phyloP scores from a whole-genome alignment of 1,139 yeast genomes.

The Magnusiomyces sp. region DNA sequence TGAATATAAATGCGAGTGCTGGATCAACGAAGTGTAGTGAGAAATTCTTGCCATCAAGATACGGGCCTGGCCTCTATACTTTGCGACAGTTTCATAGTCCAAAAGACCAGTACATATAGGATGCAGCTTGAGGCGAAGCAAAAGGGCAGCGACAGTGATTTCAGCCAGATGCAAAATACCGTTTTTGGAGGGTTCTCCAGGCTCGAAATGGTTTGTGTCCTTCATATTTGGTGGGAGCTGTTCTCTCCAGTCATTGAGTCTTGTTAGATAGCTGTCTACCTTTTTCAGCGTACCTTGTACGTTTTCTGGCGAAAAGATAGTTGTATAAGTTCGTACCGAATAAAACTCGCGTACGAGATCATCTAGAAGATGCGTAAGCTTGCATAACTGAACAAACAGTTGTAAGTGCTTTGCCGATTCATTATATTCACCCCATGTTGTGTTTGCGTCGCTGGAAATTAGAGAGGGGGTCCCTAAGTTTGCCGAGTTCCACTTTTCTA shows the following conservation, averaged over 20 bases:
- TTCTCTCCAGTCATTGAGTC: slow-evolving; percentile 26
- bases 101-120: slow-evolving; percentile 20
- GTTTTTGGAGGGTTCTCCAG: slow-evolving; percentile 12
- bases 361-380: slow-evolving; percentile 28
- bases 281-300: slow-evolving; percentile 1
- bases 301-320: slow-evolving; percentile 10
- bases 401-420: slow-evolving; percentile 26
- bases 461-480: slow-evolving; percentile 30
- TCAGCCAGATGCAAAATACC: slow-evolving; percentile 30
- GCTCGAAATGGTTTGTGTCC: slow-evolving; percentile 23
- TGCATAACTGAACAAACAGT: slow-evolving; percentile 28
- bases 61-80: slow-evolving; percentile 26
- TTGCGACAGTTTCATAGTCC: slow-evolving; percentile 16
- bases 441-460: slow-evolving; percentile 18
- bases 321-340: slow-evolving; percentile 19
- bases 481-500: slow-evolving; percentile 32
- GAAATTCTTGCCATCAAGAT: slow-evolving; percentile 28
- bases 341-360: slow-evolving; percentile 26
- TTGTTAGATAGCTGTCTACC: slow-evolving; percentile 21
- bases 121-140: slow-evolving; percentile 26
- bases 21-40: slow-evolving; percentile 29
- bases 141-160: slow-evolving; percentile 28
- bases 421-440: slow-evolving; percentile 23
- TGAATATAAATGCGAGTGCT: slow-evolving; percentile 32
- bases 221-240: slow-evolving; percentile 26